Evolutionary conservation across 306 rosid genomes (phyloP).

Genomic region (Vicia faba): DNA sequence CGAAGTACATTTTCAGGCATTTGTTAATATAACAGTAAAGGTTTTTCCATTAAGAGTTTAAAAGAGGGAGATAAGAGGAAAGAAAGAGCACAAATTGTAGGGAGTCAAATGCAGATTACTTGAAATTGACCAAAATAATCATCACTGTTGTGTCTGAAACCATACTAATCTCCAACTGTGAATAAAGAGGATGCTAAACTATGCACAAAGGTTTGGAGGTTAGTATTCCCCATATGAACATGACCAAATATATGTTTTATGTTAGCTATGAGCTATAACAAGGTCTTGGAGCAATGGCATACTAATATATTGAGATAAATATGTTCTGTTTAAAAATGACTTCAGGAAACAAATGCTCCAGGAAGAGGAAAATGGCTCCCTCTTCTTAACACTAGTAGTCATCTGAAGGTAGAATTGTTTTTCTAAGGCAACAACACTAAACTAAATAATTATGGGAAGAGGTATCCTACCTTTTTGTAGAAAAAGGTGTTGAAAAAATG

Average conservation of each 20-base stretch:
- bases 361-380: slow-evolving; percentile 29
- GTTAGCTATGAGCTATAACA: background rate
- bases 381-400: slow-evolving; percentile 3
- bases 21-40: background rate
- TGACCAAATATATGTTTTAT: no score
- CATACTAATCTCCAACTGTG: background rate
- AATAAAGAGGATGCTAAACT: slow-evolving; percentile 17
- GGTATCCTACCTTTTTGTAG: slow-evolving; percentile 76
- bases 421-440: slow-evolving; percentile 26
- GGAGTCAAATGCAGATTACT: slow-evolving; percentile 8
- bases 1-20: slow-evolving; percentile 25
- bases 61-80: slow-evolving; percentile 16
- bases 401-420: slow-evolving; percentile 2
- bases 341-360: slow-evolving; percentile 17
- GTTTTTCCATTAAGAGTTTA: background rate
- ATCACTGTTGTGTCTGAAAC: background rate
- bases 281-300: background rate
- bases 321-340: background rate
- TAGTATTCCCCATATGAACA: no score
- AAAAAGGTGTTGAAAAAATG: slow-evolving; percentile 96
- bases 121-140: slow-evolving; percentile 4
- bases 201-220: no score
- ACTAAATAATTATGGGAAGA: slow-evolving; percentile 25
- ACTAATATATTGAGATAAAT: slow-evolving; percentile 1
- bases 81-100: background rate